Base-by-base conservation (phyloP, 345 rosid genomes). In the Populus deltoides region DNA sequence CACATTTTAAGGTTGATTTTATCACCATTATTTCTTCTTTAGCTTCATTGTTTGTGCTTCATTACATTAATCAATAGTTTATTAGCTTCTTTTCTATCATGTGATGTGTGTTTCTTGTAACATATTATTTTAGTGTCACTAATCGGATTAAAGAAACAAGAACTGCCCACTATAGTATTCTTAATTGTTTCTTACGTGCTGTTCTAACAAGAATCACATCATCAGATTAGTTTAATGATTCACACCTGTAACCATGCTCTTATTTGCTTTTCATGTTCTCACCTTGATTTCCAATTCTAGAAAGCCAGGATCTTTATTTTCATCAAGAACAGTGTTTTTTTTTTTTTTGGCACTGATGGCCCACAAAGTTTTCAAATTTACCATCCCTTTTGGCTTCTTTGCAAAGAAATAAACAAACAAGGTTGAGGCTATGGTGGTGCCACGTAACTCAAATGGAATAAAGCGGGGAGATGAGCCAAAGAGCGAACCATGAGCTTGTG, bases 381-480 rank as follows among this genome's bases (percentile, higher is more conserved):
- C 47, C 20, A 22, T 9, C 22, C n/a, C 25, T 13, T 38, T 36
- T 71, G 55, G 72, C 51, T 5, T 51, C 68, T 65, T 68, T 27
- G 49, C 53, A 62, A 61, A 20, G 41, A 15, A 22, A 20, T 36
- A 66, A 22, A 69, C 61, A 24, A 55, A 11, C 27, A 20, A 38
- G 70, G 22, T 57, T 84, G 75, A 74, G 91, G 91, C 72, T 29
- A 69, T 78, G 70, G 75, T 77, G 77, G 33, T 51, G 88, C 91
- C 91, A 87, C 91, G 91, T 85, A 70, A 61, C 39, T 65, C 73
- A 39, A 5, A 33, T 74, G 87, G 86, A 82, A 87, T 81, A 85
- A 84, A 87, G 86, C 75, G 71, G 81, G 84, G 79, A 84, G 88
- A 87, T 85, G 82, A 66, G 68, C 77, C 24, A 66, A 71, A 51